A percentile compares a stretch with the other conserved stretches of the same genome.
Conservation (phyloP, 495 filamentous ascomycete species). For the Xylaria venustula region DNA sequence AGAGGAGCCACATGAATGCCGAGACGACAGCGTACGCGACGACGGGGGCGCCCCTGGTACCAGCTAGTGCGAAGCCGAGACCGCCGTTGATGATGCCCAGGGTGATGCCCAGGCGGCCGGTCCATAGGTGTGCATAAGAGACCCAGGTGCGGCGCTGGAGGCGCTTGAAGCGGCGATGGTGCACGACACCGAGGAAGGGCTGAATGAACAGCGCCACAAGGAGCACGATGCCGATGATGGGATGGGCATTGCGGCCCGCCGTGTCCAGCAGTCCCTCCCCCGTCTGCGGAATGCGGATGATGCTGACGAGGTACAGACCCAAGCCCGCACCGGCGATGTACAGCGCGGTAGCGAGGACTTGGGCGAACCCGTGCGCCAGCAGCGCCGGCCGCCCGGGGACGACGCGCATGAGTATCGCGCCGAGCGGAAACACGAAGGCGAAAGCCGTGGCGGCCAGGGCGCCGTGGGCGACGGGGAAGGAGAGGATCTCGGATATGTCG, state of each 20-base stretch:
- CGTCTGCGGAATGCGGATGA: constrained; percentile 24
- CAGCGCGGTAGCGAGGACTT: constrained; percentile 51
- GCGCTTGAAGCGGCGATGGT: constrained; percentile 57
- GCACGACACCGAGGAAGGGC: constrained; percentile 58
- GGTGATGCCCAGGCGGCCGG: constrained; percentile 58
- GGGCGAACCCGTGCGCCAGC: constrained; percentile 52
- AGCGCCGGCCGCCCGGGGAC: constrained; percentile 34
- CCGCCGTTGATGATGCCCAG: constrained; percentile 70
- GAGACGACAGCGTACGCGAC: constrained; percentile 37
- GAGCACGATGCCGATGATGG: constrained; percentile 61
- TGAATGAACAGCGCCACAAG: constrained; percentile 55
- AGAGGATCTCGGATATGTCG: constrained; percentile 9
- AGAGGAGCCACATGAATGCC: constrained; percentile 31
- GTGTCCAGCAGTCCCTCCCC: constrained; percentile 27
- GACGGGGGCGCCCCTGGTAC: constrained; percentile 24
- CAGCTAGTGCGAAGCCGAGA: constrained; percentile 55
- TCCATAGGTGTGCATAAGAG: constrained; percentile 63
- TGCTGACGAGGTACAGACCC: constrained; percentile 52
- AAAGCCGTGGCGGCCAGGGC: constrained; percentile 44
- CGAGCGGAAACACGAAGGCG: constrained; percentile 52
- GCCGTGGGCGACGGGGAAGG: constrained; percentile 39
- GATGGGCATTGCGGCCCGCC: constrained; percentile 36
- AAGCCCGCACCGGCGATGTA: constrained; percentile 56
- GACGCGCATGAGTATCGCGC: constrained; percentile 54
- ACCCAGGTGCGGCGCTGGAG: constrained; percentile 46